Percentiles rank a stretch among this genome's conserved stretches.
Conservation (phyloP, 371 early-diverging fungal genomes). For the Mortierella sp. region DNA sequence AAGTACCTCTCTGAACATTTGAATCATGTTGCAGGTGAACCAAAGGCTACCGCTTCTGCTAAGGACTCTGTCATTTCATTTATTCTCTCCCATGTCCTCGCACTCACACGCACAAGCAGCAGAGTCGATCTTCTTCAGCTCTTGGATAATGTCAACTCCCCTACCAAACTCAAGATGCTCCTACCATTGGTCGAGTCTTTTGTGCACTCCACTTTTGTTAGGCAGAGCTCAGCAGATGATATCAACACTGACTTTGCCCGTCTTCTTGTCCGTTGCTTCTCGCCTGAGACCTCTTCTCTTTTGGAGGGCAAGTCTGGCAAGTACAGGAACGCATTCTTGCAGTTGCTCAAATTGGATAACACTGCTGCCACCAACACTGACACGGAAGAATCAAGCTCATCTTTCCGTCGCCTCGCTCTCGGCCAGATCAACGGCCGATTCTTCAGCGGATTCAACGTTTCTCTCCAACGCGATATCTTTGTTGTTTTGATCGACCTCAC, state of each 20-base stretch:
- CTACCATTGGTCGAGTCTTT: conserved; percentile 71
- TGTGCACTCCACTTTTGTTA: conserved; percentile 49
- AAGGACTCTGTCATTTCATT: conserved; percentile 66
- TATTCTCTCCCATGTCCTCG: conserved; percentile 77
- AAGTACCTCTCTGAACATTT: conserved; percentile 41
- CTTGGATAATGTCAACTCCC: conserved; percentile 67
- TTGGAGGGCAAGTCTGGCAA: conserved; percentile 60
- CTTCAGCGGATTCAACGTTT: conserved; percentile 61
- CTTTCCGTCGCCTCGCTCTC: conserved; percentile 70
- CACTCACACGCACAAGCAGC: conserved; percentile 57
- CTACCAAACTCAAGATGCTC: conserved; percentile 73
- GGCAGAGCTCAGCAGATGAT: conserved; percentile 28
- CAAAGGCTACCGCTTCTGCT: conserved; percentile 28
- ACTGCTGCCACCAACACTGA: conserved; percentile 60
- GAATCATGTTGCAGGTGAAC: conserved; percentile 22
- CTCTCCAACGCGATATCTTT: conserved; percentile 69
- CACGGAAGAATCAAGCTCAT: conserved; percentile 66
- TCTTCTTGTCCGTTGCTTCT: conserved; percentile 73
- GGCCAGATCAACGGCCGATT: conserved; percentile 70
- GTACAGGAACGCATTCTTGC: conserved; percentile 62
- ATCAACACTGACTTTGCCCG: conserved; percentile 58
- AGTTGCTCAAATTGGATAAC: conserved; percentile 63
- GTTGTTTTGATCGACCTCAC: conserved; percentile 74
- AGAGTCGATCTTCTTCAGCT: conserved; percentile 69
- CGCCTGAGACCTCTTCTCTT: conserved; percentile 63